These are phyloP conservation scores for Prinsepia uniflora DNA, from an alignment of 306 rosid species.

Conservation along the genomic window DNA sequence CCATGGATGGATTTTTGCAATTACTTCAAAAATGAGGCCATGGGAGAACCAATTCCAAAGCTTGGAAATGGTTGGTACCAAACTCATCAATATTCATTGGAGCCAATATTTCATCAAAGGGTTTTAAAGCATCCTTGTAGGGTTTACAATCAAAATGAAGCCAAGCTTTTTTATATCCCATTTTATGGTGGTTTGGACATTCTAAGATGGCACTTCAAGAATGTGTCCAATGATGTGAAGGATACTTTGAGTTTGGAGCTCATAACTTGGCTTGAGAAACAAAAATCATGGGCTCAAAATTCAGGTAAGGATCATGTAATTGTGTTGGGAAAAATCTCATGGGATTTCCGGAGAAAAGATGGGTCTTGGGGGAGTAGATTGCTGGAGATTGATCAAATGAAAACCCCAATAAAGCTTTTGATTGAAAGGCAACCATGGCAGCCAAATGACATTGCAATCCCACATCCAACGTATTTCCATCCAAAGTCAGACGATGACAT, in stretches of 20 bases:
- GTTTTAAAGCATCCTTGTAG: conserved; percentile 64
- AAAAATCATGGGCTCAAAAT: conserved; percentile 41
- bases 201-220: conserved; percentile 70
- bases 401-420: conserved; percentile 61
- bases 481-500: conserved; percentile 60
- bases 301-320: conserved; percentile 66
- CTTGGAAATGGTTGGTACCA: conserved; percentile 63
- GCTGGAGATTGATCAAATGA: conserved; percentile 59
- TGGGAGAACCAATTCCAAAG: conserved; percentile 50
- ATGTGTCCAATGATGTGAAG: conserved; percentile 61
- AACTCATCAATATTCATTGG: conserved; percentile 70
- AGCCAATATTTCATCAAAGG: conserved; percentile 63
- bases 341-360: conserved; percentile 64
- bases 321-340: conserved; percentile 74
- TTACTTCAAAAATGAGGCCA: conserved; percentile 48
- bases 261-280: conserved; percentile 54
- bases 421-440: conserved; percentile 83
- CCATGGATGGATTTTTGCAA: conserved; percentile 60
- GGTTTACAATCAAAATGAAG: conserved; percentile 43
- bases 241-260: conserved; percentile 52
- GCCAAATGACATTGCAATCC: conserved; percentile 63
- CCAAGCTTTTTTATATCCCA: conserved; percentile 66
- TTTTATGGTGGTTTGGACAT: conserved; percentile 69
- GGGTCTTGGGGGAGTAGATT: conserved; percentile 60
- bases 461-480: conserved; percentile 74